A percentile compares a stretch with the other conserved stretches of the same genome.
These are phyloP conservation scores for Tubosaeta sp. DNA, from an alignment of 768 basidiomycete genomes.

Conservation along the genomic window DNA sequence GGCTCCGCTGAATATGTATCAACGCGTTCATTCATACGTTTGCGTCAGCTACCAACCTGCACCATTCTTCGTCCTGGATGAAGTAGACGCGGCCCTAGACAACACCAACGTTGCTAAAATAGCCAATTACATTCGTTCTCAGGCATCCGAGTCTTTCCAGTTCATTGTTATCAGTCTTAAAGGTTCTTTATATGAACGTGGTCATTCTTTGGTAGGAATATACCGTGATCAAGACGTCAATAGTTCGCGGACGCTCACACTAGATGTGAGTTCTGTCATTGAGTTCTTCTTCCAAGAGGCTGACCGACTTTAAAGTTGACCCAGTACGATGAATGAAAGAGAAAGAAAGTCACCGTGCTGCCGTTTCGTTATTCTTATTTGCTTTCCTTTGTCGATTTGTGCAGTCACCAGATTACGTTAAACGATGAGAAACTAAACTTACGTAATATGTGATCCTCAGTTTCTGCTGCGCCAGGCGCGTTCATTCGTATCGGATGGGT, in stretches of 20 bases:
- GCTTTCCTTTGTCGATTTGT: conserved; percentile 2
- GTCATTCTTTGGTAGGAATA: conserved; percentile 88
- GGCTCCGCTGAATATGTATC: conserved; percentile 2
- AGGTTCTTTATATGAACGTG: conserved; percentile 85
- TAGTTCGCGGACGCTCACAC: conserved; percentile 84
- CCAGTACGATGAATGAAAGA: conserved; percentile 25
- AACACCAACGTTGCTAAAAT: conserved; percentile 98
- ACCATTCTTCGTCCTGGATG: conserved; percentile 98
- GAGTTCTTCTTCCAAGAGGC: not conserved
- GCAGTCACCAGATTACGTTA: too few relatives aligned
- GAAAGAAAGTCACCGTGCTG: not conserved
- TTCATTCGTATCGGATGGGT: conserved; percentile 15
- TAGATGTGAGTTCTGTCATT: conserved; percentile 59
- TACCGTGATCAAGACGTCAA: conserved; percentile 93
- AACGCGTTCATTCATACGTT: not conserved
- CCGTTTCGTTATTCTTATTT: conserved; percentile 25
- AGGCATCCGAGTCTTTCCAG: conserved; percentile 83
- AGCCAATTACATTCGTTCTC: conserved; percentile 85
- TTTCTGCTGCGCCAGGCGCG: not conserved
- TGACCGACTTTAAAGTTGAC: conserved; percentile 21
- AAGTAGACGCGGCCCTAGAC: conserved; percentile 96
- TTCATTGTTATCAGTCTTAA: conserved; percentile 98
- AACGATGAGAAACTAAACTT: too few relatives aligned
- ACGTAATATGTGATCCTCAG: conserved; percentile 10
- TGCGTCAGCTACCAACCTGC: conserved; percentile 81